Base-by-base conservation (phyloP, 2,329 filamentous ascomycete species). In the Curvularia sp. region DNA sequence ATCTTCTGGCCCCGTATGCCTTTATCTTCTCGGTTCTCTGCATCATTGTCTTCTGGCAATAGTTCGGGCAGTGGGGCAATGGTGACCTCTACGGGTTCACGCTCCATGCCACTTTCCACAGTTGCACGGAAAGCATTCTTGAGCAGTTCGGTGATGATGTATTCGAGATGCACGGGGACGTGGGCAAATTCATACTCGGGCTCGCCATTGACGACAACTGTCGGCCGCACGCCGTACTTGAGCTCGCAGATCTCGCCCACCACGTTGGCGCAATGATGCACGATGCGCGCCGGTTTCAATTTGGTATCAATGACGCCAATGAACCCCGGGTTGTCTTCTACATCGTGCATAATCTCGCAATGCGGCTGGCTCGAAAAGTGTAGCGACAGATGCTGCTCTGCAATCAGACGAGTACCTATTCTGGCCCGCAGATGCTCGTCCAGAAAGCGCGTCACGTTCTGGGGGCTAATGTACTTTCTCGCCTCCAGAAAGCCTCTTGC, bases 41-140 rank as follows among this genome's bases (percentile, higher is more conserved):
- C 58, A 2, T 57, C 67, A 12, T 70, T 60, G 3, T 58, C 66
- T 18, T 71, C 65, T 4, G 55, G 49, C 9, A 65, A 72, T 0
- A 83, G 80, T 67, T 86, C 83, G 1, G 86, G 85, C 0, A 86
- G 81, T 1, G 86, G 91, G 0, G 94, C 94, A 61, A 99, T 95
- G 13, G 95, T 99, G 59, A 98, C 89, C 65, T 97, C 91, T 39
- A 99, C 84, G 1, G 94, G 92, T 64, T 96, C 90, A 41, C 86
- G 84, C 66, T 90, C 89, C 70, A 86, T 88, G n/a, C 88, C 87
- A 57, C 86, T 89, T 78, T 99, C 95, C 9, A 98, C 88, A 0
- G 92, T 96, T 3, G 95, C 94, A 42, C 95, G 87, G 80, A 98
- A 99, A 1, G 93, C 92, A 73, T 99, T 99, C 78, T 99, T 99